Percentiles rank a stretch among this genome's conserved stretches.
Evolutionary conservation across 179 eudicot species (phyloP).

Genomic region (Silene noctiflora): DNA sequence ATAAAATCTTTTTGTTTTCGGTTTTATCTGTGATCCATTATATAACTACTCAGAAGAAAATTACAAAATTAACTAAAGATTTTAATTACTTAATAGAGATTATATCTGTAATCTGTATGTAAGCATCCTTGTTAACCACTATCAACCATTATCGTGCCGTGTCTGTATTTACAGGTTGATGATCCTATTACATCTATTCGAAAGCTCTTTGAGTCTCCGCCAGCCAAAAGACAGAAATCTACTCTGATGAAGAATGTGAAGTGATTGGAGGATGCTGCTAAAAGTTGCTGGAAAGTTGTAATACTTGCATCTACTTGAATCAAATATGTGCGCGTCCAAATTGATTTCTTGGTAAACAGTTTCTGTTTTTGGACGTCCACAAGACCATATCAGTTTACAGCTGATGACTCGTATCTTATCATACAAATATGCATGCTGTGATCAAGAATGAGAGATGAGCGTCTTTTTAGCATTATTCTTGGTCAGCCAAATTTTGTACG

Average conservation of each 20-base stretch:
- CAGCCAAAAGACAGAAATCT: slow-evolving; percentile 43
- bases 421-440: background rate
- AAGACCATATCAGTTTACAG: slow-evolving; percentile 1
- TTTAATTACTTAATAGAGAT: background rate
- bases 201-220: slow-evolving; percentile 57
- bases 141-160: background rate
- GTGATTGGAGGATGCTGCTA: background rate
- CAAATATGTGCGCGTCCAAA: background rate
- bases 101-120: background rate
- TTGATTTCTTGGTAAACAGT: background rate
- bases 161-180: slow-evolving; percentile 53
- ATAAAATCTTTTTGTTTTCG: background rate
- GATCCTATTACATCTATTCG: slow-evolving; percentile 62
- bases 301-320: slow-evolving; percentile 1
- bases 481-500: background rate
- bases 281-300: background rate
- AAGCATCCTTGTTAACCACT: slow-evolving; percentile 1
- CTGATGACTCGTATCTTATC: background rate
- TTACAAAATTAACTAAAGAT: background rate
- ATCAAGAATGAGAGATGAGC: background rate
- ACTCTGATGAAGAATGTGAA: slow-evolving; percentile 25
- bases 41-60: too few species aligned
- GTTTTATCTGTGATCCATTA: background rate
- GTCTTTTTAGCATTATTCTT: background rate
- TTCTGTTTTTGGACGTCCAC: background rate